Base-by-base conservation (phyloP, 176 grass and related monocot species). In the Otatea glauca region DNA sequence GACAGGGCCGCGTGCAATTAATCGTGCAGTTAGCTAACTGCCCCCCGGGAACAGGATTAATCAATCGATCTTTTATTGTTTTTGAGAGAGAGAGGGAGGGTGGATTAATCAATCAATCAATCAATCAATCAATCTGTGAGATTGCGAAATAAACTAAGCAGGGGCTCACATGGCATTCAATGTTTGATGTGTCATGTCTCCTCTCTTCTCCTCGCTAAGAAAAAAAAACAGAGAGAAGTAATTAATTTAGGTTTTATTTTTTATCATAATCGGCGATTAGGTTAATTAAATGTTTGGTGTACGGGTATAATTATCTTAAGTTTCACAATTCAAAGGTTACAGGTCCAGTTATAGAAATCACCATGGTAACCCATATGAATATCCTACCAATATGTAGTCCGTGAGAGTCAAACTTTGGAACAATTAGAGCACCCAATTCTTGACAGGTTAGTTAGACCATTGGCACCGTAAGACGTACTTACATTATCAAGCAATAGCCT, bases 21-120 rank as follows among this genome's bases (percentile, higher is more conserved):
- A 84, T 87, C 75, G 23, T 15, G 80, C 53, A 7, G 76, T 88
- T 84, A 80, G 85, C 85, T 80, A 91, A 87, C 81, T 87, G 70
- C 54, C 62, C 63, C 21, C 12, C 37, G 42, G 47, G 53, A 76
- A 50, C 24, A 21, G 21, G 78, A 42, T 48, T 84, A 84, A 91
- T 91, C 75, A 70, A 77, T 80, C 89, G 2, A 27, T 35, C 20
- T 4, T 5, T 39, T 35, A 27, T 44, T 63, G 7, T 43, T 41
- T 15, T 8, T 18, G 2, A 64, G 25, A 15, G 12, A 16, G 20
- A 8, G 50, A 7, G 55, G 3, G 2, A 5, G 60, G 56, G 21
- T 35, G 62, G 32, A 74, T 65, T 66, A 62, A 76, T 70, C 39
- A 37, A 37, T 70, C 55, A 42, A 24, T 77, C 54, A 29, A 29